phyloP scores from a whole-genome alignment of 2,329 filamentous ascomycete genomes.

The Exophiala spinifera region DNA sequence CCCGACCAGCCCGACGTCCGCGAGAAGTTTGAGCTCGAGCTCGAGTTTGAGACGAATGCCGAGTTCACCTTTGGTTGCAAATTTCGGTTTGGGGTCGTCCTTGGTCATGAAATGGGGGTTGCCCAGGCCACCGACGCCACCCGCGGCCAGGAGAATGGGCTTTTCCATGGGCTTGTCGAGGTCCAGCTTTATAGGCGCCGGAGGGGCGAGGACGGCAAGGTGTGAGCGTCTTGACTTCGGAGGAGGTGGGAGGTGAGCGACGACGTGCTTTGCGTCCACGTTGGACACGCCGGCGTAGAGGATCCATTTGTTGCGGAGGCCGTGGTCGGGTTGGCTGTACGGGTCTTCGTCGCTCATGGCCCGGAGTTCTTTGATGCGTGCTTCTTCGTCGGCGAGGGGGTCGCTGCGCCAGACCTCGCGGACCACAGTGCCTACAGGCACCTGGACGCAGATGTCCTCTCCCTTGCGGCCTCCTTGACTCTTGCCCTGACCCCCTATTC shows the following conservation, averaged over 20 bases:
- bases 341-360: slow-evolving; percentile 41
- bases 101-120: slow-evolving; percentile 89
- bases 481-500: slow-evolving; percentile 48
- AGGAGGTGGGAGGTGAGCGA: slow-evolving; percentile 39
- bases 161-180: slow-evolving; percentile 72
- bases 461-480: slow-evolving; percentile 67
- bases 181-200: slow-evolving; percentile 69
- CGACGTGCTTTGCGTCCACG: slow-evolving; percentile 19
- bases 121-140: slow-evolving; percentile 83
- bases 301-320: slow-evolving; percentile 67
- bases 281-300: slow-evolving; percentile 70
- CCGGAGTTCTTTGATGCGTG: slow-evolving; percentile 31
- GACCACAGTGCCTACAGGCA: slow-evolving; percentile 89
- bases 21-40: slow-evolving; percentile 89
- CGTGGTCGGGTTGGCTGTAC: slow-evolving; percentile 36
- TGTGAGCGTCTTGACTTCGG: slow-evolving; percentile 51
- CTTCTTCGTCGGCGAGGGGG: slow-evolving; percentile 67
- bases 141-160: slow-evolving; percentile 81
- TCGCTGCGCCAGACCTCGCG: slow-evolving; percentile 77
- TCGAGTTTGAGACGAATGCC: slow-evolving; percentile 76
- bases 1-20: slow-evolving; percentile 90
- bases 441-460: slow-evolving; percentile 81
- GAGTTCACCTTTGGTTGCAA: slow-evolving; percentile 80
- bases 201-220: slow-evolving; percentile 65
- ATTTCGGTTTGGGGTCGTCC: slow-evolving; percentile 72